phyloP scores from a whole-genome alignment of 495 filamentous ascomycete genomes.

The Penicillium cataractarum region DNA sequence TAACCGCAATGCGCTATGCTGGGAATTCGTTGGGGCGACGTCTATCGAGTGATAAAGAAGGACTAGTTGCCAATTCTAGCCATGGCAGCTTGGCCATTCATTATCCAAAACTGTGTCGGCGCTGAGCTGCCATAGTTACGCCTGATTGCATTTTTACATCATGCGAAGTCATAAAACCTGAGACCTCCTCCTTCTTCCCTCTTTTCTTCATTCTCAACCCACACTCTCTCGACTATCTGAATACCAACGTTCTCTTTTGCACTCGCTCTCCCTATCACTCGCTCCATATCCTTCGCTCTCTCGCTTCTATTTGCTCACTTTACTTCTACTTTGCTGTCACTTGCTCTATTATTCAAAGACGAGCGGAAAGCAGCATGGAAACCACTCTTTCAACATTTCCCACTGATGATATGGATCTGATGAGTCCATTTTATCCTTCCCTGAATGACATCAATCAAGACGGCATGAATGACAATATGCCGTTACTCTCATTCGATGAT shows the following conservation, averaged over 20 bases:
- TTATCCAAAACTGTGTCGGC: not conserved
- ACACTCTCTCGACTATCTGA: not conserved
- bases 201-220: not conserved
- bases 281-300: not conserved
- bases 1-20: conserved; percentile 33
- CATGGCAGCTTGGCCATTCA: not conserved
- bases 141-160: conserved; percentile 5
- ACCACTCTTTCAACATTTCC: not conserved
- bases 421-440: not conserved
- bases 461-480: not conserved
- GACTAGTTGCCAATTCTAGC: not conserved
- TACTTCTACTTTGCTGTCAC: not conserved
- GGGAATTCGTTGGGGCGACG: conserved; percentile 46
- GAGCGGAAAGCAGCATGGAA: not conserved
- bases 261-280: conserved; percentile 4
- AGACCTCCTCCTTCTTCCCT: not conserved
- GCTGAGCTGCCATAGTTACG: not conserved
- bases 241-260: not conserved
- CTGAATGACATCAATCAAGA: too few species aligned
- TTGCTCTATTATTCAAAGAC: not conserved
- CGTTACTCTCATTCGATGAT: not conserved
- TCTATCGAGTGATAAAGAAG: conserved; percentile 17
- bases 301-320: conserved; percentile 1
- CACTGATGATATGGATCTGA: not conserved
- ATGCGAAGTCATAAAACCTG: conserved; percentile 1